Conservation (phyloP, 768 basidiomycete genomes). For the Cystobasidium ongulense region DNA sequence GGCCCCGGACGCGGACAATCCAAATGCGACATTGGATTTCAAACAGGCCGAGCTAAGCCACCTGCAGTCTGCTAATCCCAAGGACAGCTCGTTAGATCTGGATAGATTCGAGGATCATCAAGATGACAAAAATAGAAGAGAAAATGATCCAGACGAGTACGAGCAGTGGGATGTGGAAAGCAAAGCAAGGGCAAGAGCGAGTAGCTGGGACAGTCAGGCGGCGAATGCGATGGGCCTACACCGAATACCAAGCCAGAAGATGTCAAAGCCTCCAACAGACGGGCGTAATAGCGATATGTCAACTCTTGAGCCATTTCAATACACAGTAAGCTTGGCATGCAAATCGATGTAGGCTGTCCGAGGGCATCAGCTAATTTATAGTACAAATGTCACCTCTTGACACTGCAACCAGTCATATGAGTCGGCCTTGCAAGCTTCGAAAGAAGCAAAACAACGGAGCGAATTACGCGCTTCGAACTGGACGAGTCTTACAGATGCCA, state of each 20-base stretch:
- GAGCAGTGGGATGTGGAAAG: constrained; percentile 12
- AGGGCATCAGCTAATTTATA: background rate
- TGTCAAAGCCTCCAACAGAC: background rate
- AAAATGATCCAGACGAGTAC: background rate
- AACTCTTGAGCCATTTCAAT: constrained; percentile 8
- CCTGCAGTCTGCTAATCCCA: background rate
- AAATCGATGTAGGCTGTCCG: background rate
- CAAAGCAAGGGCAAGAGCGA: background rate
- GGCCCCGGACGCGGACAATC: constrained; percentile 8
- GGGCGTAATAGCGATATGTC: background rate
- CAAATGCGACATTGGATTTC: constrained; percentile 14
- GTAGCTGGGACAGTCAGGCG: constrained; percentile 26
- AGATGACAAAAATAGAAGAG: background rate
- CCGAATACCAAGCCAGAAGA: constrained; percentile 2
- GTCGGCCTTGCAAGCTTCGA: constrained; percentile 2
- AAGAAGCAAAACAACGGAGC: background rate
- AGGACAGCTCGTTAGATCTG: background rate
- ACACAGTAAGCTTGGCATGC: constrained; percentile 7
- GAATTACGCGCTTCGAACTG: background rate
- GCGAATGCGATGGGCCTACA: constrained; percentile 12
- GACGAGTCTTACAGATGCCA: background rate
- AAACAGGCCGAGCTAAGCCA: background rate
- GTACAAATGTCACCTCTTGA: background rate
- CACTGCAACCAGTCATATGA: constrained; percentile 5
- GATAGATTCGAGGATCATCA: background rate